Percentiles rank a stretch among this genome's conserved stretches.
Conservation (phyloP, 1,284 basidiomycete genomes). For the Butyriboletus regius region DNA sequence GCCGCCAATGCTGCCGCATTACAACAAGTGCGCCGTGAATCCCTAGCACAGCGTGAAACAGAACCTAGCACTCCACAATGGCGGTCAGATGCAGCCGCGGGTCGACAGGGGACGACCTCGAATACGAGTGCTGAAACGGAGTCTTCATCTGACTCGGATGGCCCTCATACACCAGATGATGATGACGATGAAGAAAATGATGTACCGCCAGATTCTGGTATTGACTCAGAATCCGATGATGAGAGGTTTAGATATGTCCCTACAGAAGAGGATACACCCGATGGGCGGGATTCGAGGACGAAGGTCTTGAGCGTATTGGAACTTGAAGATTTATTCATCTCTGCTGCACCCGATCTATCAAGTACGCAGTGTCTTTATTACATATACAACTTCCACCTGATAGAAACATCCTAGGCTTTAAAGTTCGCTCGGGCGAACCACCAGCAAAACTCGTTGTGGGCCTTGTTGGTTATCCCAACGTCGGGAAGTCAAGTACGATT, state of each 20-base stretch:
- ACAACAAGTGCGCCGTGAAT: slow-evolving; percentile 65
- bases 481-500: slow-evolving; percentile 95
- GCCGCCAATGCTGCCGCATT: slow-evolving; percentile 82
- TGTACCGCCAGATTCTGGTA: slow-evolving; percentile 23
- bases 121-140: slow-evolving; percentile 10
- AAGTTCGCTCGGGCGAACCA: slow-evolving; percentile 52
- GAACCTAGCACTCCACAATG: slow-evolving; percentile 10
- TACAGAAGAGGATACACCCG: slow-evolving; percentile 48
- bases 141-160: slow-evolving; percentile 25
- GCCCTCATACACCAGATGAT: slow-evolving; percentile 19
- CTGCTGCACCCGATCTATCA: slow-evolving; percentile 68
- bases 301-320: slow-evolving; percentile 82
- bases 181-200: slow-evolving; percentile 25
- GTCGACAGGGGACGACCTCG: not conserved
- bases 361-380: slow-evolving; percentile 38
- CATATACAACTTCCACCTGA: not conserved
- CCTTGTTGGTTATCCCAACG: slow-evolving; percentile 97
- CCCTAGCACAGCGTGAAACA: slow-evolving; percentile 27
- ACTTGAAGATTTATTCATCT: slow-evolving; percentile 79
- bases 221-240: slow-evolving; percentile 31
- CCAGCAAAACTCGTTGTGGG: slow-evolving; percentile 78
- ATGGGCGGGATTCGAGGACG: slow-evolving; percentile 60
- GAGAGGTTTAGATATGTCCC: slow-evolving; percentile 40
- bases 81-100: not conserved
- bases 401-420: slow-evolving; percentile 50